Base-by-base conservation (phyloP, 371 early-diverging fungal species). In the Rhizopus delemar region DNA sequence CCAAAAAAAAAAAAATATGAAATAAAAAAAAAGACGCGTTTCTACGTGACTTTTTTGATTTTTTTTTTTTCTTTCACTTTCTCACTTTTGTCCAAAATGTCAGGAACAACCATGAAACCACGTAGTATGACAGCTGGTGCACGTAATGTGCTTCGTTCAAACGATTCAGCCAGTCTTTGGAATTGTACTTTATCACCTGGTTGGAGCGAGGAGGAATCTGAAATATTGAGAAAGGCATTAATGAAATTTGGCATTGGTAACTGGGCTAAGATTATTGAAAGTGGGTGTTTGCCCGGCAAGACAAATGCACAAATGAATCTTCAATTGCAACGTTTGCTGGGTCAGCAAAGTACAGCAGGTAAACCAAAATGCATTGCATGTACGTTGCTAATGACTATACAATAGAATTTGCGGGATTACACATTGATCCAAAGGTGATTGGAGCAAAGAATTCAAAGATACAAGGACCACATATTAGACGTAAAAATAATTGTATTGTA, bases 261-360 rank as follows among this genome's bases (percentile, higher is more conserved):
- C 69, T 96, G 96, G 96, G 86, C 90, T 53, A 92, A 93, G 63
- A 93, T 96, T 56, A 89, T 93, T 62, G 94, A 93, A 53, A 87
- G 89, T 48, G 88, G 87, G 34, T 90, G 92, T 64, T 51, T 78
- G 11, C 91, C 92, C 3, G 95, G 94, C 36, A 96, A 96, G 66
- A 95, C 93, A 36, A 92, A 90, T 59, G 93, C 96, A 8, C 96
- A 96, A 74, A 89, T 95, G 89, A 94, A 96, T 78, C 74, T 96
- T 43, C 96, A 96, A 66, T 83, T 91, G 11, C 96, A 96, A 70
- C 82, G 95, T 28, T 81, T 95, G 80, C 83, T 96, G 2, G 96
- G 96, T 0, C 95, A 96, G 69, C 95, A 96, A 67, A 90, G 91
- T 72, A 94, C 93, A 11, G 94, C 93, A 57, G 88, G 86, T 88